phyloP scores from a whole-genome alignment of 1,139 yeast genomes.

The Candida dubliniensis region DNA sequence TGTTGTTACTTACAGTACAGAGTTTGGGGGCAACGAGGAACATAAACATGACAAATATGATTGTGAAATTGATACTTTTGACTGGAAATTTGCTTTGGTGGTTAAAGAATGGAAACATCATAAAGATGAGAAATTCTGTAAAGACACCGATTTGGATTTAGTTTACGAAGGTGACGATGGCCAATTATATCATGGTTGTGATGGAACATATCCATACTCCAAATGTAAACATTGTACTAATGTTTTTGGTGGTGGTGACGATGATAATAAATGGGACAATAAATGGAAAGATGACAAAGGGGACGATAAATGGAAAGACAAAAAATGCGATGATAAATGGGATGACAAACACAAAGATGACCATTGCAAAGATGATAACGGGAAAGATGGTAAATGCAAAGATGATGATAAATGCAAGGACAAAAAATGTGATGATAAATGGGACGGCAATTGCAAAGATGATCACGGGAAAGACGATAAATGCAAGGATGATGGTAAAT shows the following conservation, averaged over 20 bases:
- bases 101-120: constrained; percentile 4
- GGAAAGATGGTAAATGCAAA: too few species aligned
- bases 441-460: not conserved
- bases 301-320: not conserved
- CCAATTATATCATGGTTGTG: constrained; percentile 5
- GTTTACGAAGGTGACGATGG: constrained; percentile 8
- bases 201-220: constrained; percentile 1
- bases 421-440: not conserved
- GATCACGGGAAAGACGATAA: too few species aligned
- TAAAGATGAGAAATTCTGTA: not conserved
- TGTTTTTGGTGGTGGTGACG: not conserved
- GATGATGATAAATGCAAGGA: too few species aligned
- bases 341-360: too few species aligned
- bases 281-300: not conserved
- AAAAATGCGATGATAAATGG: too few species aligned
- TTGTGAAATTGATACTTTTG: constrained; percentile 1
- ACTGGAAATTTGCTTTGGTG: constrained; percentile 7
- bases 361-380: too few species aligned
- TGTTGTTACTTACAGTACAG: not conserved
- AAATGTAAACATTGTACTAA: not conserved
- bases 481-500: too few species aligned
- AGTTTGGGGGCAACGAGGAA: not conserved
- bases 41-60: not conserved
- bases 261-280: too few species aligned
- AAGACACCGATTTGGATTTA: not conserved